These are phyloP conservation scores for Fusarium sp. DNA, from an alignment of 2,329 filamentous ascomycete species.

Conservation along the genomic window DNA sequence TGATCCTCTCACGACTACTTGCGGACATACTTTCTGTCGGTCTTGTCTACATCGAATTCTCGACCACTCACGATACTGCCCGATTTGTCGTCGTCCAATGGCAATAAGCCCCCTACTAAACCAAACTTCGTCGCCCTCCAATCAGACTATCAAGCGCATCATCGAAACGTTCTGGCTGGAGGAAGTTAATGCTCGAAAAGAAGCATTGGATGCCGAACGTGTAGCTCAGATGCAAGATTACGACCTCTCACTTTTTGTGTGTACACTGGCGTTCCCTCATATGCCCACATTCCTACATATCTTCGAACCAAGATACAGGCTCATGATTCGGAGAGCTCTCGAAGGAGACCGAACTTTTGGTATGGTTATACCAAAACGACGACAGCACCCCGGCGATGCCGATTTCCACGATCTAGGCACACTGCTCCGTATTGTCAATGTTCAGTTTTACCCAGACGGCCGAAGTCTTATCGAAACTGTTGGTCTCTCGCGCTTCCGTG, in stretches of 20 bases:
- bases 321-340: conserved; percentile 86
- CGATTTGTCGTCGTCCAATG: conserved; percentile 78
- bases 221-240: conserved; percentile 65
- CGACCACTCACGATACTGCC: conserved; percentile 82
- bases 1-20: conserved; percentile 85
- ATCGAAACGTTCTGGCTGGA: conserved; percentile 77
- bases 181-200: conserved; percentile 67
- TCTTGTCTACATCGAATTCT: conserved; percentile 80
- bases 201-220: conserved; percentile 68
- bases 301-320: conserved; percentile 90
- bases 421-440: conserved; percentile 78
- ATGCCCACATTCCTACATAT: conserved; percentile 90
- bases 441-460: conserved; percentile 80
- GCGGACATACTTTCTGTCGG: conserved; percentile 90
- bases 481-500: conserved; percentile 80
- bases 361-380: conserved; percentile 80
- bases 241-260: conserved; percentile 80
- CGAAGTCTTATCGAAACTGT: conserved; percentile 83
- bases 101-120: conserved; percentile 59
- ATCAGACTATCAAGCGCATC: conserved; percentile 71
- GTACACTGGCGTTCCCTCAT: conserved; percentile 81
- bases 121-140: conserved; percentile 61
- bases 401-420: conserved; percentile 81
- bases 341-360: conserved; percentile 82
- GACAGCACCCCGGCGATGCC: conserved; percentile 47